Evolutionary conservation across 768 basidiomycete genomes (phyloP).

Genomic region (Dentipellis fragilis): DNA sequence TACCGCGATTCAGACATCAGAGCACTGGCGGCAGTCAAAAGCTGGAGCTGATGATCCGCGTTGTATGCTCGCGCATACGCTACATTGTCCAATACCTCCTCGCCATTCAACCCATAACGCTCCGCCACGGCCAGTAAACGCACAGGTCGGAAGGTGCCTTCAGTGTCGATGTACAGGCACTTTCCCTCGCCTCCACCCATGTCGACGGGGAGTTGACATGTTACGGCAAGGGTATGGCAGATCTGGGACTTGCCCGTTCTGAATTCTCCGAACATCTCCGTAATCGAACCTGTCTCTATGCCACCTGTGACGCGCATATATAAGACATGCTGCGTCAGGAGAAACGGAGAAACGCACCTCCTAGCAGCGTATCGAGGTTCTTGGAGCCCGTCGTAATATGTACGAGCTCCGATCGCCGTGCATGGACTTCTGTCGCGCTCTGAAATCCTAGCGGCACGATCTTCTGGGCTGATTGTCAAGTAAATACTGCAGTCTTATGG

Average conservation of each 20-base stretch:
- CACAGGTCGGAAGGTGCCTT: constrained; percentile 96
- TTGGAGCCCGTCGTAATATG: constrained; percentile 96
- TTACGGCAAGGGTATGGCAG: constrained; percentile 96
- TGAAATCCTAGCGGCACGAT: constrained; percentile 96
- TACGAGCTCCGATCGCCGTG: constrained; percentile 87
- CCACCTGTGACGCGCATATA: constrained; percentile 43
- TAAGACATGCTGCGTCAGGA: no score
- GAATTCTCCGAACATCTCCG: constrained; percentile 97
- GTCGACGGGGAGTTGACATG: constrained; percentile 91
- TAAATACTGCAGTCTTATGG: background rate
- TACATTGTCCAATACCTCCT: constrained; percentile 96
- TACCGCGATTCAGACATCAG: constrained; percentile 98
- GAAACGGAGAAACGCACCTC: constrained; percentile 44
- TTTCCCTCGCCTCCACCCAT: constrained; percentile 99
- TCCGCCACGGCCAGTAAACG: constrained; percentile 92
- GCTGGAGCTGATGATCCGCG: constrained; percentile 89
- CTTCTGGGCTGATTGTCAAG: constrained; percentile 60
- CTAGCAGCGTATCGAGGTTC: constrained; percentile 89
- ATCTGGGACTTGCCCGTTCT: constrained; percentile 97
- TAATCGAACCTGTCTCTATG: constrained; percentile 97
- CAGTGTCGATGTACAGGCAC: constrained; percentile 97
- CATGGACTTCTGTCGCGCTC: constrained; percentile 96
- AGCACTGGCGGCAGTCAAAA: constrained; percentile 89
- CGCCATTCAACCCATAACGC: constrained; percentile 92
- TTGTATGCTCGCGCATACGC: constrained; percentile 99